These are phyloP conservation scores for Rhizophora apiculata DNA, from an alignment of 345 rosid species.

Conservation along the genomic window DNA sequence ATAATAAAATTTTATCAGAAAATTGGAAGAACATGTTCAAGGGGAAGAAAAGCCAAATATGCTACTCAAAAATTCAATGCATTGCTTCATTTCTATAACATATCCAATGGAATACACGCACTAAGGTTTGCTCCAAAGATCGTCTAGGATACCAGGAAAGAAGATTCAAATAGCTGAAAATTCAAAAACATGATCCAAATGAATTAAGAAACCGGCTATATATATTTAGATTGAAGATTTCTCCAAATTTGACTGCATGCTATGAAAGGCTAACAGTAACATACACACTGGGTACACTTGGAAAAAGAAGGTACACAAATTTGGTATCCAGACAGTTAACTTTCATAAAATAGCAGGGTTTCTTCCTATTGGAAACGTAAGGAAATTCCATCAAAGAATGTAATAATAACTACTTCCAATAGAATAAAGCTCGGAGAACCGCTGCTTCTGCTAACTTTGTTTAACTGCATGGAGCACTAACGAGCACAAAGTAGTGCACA, in stretches of 20 bases:
- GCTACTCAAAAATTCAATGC: neutral
- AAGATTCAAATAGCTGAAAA: neutral
- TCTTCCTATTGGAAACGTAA: too few relatives aligned
- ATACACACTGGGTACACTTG: too few relatives aligned
- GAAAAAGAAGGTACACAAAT: too few relatives aligned
- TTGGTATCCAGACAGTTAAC: too few relatives aligned
- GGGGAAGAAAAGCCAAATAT: neutral
- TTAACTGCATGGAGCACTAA: neutral
- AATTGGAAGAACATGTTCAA: neutral
- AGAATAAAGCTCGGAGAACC: too few relatives aligned
- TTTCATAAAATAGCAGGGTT: too few relatives aligned
- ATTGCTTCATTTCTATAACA: neutral
- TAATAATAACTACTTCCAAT: too few relatives aligned
- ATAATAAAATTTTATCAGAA: neutral
- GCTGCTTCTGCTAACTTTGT: too few relatives aligned
- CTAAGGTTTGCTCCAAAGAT: neutral
- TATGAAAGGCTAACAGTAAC: neutral
- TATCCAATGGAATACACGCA: neutral
- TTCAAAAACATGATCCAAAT: neutral
- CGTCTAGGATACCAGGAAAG: neutral
- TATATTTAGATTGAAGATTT: neutral
- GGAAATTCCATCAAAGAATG: too few relatives aligned
- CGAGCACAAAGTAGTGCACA: neutral
- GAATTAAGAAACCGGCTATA: neutral
- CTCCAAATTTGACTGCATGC: neutral